A percentile compares a stretch with the other conserved stretches of the same genome.
Evolutionary conservation across 176 grass and related monocot species (phyloP).

Genomic region (Hordeum marinum): DNA sequence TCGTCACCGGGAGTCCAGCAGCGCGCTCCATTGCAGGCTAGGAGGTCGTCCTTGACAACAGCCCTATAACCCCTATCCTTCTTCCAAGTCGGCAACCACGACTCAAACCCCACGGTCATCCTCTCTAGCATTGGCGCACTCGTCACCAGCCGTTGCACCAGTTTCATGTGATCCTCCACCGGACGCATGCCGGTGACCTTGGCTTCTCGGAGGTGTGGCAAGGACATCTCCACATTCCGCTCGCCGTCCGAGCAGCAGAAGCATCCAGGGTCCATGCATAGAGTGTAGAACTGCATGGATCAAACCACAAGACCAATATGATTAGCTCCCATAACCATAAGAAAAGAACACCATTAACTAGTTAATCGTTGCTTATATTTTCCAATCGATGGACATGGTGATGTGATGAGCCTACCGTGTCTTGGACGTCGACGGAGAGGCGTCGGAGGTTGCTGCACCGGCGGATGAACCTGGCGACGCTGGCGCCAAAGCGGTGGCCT

Average conservation of each 20-base stretch:
- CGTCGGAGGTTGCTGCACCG: background rate
- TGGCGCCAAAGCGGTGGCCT: background rate
- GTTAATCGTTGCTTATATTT: no score
- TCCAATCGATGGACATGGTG: no score
- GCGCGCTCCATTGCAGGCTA: no score
- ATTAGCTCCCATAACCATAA: no score
- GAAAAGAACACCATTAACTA: no score
- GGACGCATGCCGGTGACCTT: background rate
- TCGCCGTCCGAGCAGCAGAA: background rate
- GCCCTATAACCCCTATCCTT: no score
- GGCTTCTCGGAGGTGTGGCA: background rate
- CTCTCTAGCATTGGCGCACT: background rate
- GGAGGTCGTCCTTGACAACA: no score
- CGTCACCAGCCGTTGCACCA: background rate
- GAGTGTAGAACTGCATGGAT: background rate
- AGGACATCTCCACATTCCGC: background rate
- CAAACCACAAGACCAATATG: no score
- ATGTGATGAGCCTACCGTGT: no score
- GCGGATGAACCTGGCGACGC: conserved; percentile 1
- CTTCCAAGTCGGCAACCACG: no score
- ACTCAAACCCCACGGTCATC: background rate
- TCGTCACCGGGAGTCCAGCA: no score
- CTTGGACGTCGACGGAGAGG: background rate
- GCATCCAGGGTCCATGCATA: background rate
- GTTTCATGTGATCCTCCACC: background rate